These are phyloP conservation scores for Dinochytrium kinnereticum DNA, from an alignment of 371 early-diverging fungal genomes.

Conservation along the genomic window DNA sequence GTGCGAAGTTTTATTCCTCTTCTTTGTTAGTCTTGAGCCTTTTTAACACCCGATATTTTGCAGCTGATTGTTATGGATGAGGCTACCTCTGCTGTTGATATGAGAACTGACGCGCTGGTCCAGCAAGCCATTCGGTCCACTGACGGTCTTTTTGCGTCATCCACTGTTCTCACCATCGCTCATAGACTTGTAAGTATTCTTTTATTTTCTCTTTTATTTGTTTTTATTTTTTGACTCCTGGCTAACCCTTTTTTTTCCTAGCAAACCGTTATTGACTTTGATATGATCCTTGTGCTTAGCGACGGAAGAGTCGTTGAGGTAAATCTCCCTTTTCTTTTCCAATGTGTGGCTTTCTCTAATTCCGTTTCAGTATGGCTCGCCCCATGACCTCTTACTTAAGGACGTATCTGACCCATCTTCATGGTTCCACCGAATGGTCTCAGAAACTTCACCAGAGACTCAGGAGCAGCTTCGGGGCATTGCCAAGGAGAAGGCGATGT, in stretches of 20 bases:
- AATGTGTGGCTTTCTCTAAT: not conserved
- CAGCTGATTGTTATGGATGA: slow-evolving; percentile 56
- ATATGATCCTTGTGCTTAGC: slow-evolving; percentile 82
- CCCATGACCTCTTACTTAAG: slow-evolving; percentile 43
- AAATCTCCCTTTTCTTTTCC: slow-evolving; percentile 32
- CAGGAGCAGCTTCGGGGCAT: not conserved
- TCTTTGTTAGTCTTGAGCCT: not conserved
- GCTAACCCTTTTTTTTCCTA: slow-evolving; percentile 34
- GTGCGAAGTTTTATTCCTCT: not conserved
- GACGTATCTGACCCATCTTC: slow-evolving; percentile 24
- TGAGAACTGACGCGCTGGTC: slow-evolving; percentile 52
- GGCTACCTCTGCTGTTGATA: slow-evolving; percentile 61
- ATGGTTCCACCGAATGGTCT: slow-evolving; percentile 51
- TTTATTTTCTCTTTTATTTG: slow-evolving; percentile 23
- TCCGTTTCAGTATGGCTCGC: slow-evolving; percentile 37
- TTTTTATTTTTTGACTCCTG: too few species aligned
- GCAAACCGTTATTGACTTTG: slow-evolving; percentile 90
- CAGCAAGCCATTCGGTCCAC: slow-evolving; percentile 48
- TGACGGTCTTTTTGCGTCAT: slow-evolving; percentile 55
- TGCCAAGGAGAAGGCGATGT: too few species aligned
- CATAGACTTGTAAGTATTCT: slow-evolving; percentile 63
- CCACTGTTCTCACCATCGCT: slow-evolving; percentile 72
- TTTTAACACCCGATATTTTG: slow-evolving; percentile 3
- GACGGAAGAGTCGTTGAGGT: slow-evolving; percentile 77
- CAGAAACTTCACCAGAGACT: slow-evolving; percentile 22